A percentile compares a stretch with the other conserved stretches of the same genome.
Conservation (phyloP, 192 early-diverging fungal species). For the Tieghemiomyces parasiticus region DNA sequence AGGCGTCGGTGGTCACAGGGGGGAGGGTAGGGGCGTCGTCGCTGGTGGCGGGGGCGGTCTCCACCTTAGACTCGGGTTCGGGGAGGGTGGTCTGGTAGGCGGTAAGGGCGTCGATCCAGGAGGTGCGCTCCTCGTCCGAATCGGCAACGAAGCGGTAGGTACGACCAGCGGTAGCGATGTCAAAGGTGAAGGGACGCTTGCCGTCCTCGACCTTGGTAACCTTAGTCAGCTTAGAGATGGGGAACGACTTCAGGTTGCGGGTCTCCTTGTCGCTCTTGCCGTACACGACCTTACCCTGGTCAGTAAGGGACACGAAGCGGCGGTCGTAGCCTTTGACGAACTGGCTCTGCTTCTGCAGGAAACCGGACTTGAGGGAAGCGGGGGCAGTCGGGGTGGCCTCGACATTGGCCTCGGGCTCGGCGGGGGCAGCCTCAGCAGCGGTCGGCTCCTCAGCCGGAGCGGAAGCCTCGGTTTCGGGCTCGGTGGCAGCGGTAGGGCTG, state of each 20-base stretch:
- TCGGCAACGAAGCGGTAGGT: constrained; percentile 6
- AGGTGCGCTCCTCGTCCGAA: constrained; percentile 7
- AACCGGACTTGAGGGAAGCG: constrained; percentile 4
- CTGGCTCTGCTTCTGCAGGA: constrained; percentile 10
- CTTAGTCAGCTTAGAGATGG: neutral
- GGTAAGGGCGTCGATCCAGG: constrained; percentile 6
- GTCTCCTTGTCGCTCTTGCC: constrained; percentile 8
- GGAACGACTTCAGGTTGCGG: neutral
- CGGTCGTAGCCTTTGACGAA: constrained; percentile 10
- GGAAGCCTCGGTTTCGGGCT: neutral
- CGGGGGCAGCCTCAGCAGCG: neutral
- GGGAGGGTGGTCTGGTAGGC: constrained; percentile 6
- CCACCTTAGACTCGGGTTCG: constrained; percentile 2
- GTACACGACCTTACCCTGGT: neutral
- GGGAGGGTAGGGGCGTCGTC: neutral
- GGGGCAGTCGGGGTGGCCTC: neutral
- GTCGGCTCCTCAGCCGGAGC: neutral
- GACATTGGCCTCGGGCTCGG: neutral
- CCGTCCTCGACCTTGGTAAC: constrained; percentile 6
- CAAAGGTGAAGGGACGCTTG: constrained; percentile 11
- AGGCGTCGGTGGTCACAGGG: neutral
- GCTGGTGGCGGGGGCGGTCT: neutral
- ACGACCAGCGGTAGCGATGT: neutral
- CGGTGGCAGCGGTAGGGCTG: neutral
- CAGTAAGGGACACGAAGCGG: constrained; percentile 1